Percentiles rank a stretch among this genome's conserved stretches.
These are phyloP conservation scores for Phialophora verrucosa DNA, from an alignment of 2,329 filamentous ascomycete species.

Conservation along the genomic window DNA sequence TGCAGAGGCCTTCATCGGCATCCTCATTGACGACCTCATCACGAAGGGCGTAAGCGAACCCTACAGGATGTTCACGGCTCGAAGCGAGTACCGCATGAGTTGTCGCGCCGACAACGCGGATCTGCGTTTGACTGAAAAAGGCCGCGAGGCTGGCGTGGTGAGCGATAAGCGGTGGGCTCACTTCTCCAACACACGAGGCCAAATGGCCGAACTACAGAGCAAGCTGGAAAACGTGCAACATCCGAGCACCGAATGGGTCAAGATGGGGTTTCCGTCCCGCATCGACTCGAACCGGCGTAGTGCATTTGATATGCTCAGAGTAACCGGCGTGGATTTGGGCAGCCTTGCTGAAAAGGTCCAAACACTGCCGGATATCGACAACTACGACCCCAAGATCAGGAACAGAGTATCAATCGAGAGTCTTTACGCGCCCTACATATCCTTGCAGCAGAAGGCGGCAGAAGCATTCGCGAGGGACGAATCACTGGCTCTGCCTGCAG, in stretches of 20 bases:
- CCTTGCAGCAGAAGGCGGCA: slow-evolving; percentile 70
- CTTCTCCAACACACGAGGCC: slow-evolving; percentile 68
- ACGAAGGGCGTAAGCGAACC: slow-evolving; percentile 97
- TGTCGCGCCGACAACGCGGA: slow-evolving; percentile 94
- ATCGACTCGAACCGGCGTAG: slow-evolving; percentile 70
- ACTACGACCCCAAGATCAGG: slow-evolving; percentile 65
- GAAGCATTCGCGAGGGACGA: slow-evolving; percentile 77
- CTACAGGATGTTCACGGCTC: slow-evolving; percentile 96
- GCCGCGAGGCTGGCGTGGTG: slow-evolving; percentile 76
- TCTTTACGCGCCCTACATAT: slow-evolving; percentile 84
- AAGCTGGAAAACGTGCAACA: slow-evolving; percentile 65
- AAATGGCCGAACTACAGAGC: slow-evolving; percentile 70
- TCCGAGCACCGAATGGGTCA: slow-evolving; percentile 69
- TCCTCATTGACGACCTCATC: slow-evolving; percentile 97
- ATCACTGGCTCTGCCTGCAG: slow-evolving; percentile 69
- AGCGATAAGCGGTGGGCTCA: slow-evolving; percentile 76
- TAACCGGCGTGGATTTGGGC: slow-evolving; percentile 65
- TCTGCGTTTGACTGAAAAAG: slow-evolving; percentile 78
- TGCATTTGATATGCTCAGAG: slow-evolving; percentile 79
- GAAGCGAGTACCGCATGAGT: slow-evolving; percentile 93
- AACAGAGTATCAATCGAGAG: slow-evolving; percentile 79
- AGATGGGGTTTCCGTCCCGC: slow-evolving; percentile 71
- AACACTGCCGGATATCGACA: slow-evolving; percentile 44
- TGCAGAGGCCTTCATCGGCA: slow-evolving; percentile 92
- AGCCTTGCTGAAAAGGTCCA: slow-evolving; percentile 55